phyloP scores from a whole-genome alignment of 106 monocot genomes.

The Dendrobium chrysotoxum region DNA sequence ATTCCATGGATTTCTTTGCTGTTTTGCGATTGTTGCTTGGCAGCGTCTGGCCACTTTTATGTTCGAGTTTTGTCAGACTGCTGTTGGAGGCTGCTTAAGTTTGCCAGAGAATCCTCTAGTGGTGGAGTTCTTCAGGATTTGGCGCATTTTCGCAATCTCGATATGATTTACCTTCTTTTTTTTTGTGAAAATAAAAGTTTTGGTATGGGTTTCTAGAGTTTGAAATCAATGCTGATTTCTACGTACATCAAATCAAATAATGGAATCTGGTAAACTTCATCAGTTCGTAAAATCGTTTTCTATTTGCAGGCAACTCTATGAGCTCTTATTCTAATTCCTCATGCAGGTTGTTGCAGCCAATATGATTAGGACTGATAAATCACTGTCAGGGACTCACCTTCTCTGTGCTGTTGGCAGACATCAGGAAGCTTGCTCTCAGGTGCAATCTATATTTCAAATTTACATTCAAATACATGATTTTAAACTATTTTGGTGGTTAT shows the following conservation, averaged over 20 bases:
- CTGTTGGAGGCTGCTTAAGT: neutral
- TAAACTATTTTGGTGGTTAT: neutral
- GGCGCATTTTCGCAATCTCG: neutral
- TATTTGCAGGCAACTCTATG: neutral
- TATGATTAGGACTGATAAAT: slow-evolving; percentile 99
- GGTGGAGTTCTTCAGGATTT: neutral
- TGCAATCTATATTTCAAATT: slow-evolving; percentile 13
- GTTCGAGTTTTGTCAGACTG: too few relatives aligned
- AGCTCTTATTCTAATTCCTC: neutral
- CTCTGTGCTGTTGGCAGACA: slow-evolving; percentile 98
- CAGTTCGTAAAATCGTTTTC: neutral
- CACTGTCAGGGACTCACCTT: slow-evolving; percentile 85
- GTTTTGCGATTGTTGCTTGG: neutral
- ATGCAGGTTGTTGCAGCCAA: slow-evolving; percentile 95
- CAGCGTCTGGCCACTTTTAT: too few relatives aligned
- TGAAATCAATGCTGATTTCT: neutral
- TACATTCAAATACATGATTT: neutral
- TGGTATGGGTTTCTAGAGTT: neutral
- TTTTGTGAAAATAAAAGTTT: neutral
- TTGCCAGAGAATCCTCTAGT: neutral
- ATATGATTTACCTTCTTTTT: neutral
- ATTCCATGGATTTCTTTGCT: neutral
- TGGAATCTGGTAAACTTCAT: neutral
- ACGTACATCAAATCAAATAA: neutral
- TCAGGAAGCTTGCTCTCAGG: slow-evolving; percentile 99